phyloP scores from a whole-genome alignment of 768 basidiomycete genomes.

The Hirschioporus abietinus region DNA sequence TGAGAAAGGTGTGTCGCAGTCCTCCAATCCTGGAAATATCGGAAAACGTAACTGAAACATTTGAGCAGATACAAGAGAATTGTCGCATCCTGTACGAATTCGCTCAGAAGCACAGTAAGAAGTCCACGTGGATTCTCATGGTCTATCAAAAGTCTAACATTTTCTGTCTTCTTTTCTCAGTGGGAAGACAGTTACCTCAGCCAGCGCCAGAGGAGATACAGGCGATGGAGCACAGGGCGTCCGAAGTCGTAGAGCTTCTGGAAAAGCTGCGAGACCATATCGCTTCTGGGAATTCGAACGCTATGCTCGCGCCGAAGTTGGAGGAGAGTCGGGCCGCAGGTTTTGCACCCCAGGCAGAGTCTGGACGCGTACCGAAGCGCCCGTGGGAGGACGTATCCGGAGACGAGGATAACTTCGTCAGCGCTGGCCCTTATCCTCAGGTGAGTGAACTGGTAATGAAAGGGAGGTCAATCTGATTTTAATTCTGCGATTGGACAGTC shows the following conservation, averaged over 20 bases:
- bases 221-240: conserved; percentile 67
- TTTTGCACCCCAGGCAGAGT: conserved; percentile 33
- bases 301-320: not conserved
- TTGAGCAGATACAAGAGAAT: conserved; percentile 51
- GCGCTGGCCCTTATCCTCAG: not conserved
- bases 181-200: conserved; percentile 21
- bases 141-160: not conserved
- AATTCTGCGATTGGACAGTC: conserved; percentile 8
- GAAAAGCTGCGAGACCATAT: conserved; percentile 42
- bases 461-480: conserved; percentile 14
- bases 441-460: conserved; percentile 17
- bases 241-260: conserved; percentile 60
- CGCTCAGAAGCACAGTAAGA: conserved; percentile 62
- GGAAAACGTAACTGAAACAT: no score
- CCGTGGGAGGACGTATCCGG: conserved; percentile 74
- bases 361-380: conserved; percentile 60
- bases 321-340: not conserved
- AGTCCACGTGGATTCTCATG: not conserved
- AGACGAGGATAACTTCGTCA: conserved; percentile 26
- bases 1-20: not conserved
- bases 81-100: conserved; percentile 59
- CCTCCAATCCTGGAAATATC: not conserved
- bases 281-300: not conserved
- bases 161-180: not conserved
- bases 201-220: conserved; percentile 52